Evolutionary conservation across 805 yeast species (phyloP), one percentile per base, ranked within the genome.

Genomic region (Pichia deserticola): DNA sequence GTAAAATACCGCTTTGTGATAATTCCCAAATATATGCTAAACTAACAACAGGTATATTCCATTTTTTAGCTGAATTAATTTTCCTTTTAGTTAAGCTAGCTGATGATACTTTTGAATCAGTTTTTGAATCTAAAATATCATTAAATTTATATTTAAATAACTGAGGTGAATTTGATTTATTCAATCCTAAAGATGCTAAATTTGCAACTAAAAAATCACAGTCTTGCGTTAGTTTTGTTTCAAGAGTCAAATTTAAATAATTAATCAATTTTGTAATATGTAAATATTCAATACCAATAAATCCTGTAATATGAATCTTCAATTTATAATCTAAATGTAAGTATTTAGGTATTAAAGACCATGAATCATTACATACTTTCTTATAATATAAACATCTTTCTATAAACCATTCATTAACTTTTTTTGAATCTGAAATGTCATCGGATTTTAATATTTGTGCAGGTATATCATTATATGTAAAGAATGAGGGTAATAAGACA

Each of bases 171-270:
- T 69, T 71, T 12, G 63, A 54, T 25, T 58, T 53, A 8, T 71
- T 62, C 11, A 76, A 57, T 27, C 75, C 75, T 51, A 81, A 65
- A 7, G 77, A 56, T 36, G 74, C 67, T 41, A 77, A 63, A 57
- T 81, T 79, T 30, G 80, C 69, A 3, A 87, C 66, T 34, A 88
- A 67, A 13, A 84, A 59, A 56, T 84, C 85, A 39, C 85, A 68
- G 10, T 69, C 65, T 5, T 71, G 58, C 4, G 76, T 74, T 48
- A 87, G 68, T 3, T 75, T 68, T 0, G 74, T 78, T 43, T 73
- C 67, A 48, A 74, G 72, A 39, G 70, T 68, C 47, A 83, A 78
- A 29, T 84, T 81, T 28, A 85, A 57, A 32, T 75, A 60, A 20
- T 68, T 58, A 8, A 88, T 71, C 41, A 92, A 71, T 59, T 85